These are phyloP conservation scores for Sanguinoderma infundibulare DNA, from an alignment of 1,284 basidiomycete genomes.

Conservation along the genomic window DNA sequence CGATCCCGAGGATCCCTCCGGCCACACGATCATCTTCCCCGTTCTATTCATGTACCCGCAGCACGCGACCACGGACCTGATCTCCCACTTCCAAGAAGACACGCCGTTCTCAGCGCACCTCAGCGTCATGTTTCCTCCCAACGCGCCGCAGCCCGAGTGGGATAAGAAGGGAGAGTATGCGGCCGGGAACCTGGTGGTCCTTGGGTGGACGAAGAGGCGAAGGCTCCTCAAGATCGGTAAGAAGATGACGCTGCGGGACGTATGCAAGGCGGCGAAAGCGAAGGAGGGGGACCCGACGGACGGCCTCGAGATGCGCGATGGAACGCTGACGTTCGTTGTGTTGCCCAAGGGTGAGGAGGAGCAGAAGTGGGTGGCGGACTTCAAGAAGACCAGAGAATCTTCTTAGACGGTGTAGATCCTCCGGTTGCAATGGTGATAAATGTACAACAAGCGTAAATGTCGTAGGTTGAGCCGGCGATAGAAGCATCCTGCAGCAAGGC, in stretches of 20 bases:
- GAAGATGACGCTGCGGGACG: constrained; percentile 83
- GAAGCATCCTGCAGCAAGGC: neutral
- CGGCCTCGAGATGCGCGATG: constrained; percentile 87
- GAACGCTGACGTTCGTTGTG: constrained; percentile 85
- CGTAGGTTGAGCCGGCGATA: neutral
- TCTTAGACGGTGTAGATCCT: constrained; percentile 1
- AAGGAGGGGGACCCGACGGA: constrained; percentile 69
- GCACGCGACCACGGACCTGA: constrained; percentile 86
- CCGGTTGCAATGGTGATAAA: neutral
- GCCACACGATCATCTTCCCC: constrained; percentile 76
- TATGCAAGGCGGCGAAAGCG: constrained; percentile 65
- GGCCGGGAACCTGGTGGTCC: constrained; percentile 72
- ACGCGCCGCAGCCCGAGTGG: constrained; percentile 73
- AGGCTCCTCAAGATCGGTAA: constrained; percentile 89
- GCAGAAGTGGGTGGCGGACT: constrained; percentile 88
- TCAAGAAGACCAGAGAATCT: constrained; percentile 62
- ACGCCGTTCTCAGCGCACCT: constrained; percentile 85
- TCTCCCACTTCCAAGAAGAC: constrained; percentile 86
- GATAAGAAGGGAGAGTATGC: constrained; percentile 79
- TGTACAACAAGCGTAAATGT: neutral
- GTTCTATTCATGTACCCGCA: constrained; percentile 94
- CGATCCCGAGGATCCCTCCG: constrained; percentile 61
- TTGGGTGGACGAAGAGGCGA: constrained; percentile 80
- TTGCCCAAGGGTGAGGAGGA: constrained; percentile 85
- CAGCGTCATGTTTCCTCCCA: constrained; percentile 80